Conservation (phyloP, 140 eudicot species). For the Oenanthe javanica region DNA sequence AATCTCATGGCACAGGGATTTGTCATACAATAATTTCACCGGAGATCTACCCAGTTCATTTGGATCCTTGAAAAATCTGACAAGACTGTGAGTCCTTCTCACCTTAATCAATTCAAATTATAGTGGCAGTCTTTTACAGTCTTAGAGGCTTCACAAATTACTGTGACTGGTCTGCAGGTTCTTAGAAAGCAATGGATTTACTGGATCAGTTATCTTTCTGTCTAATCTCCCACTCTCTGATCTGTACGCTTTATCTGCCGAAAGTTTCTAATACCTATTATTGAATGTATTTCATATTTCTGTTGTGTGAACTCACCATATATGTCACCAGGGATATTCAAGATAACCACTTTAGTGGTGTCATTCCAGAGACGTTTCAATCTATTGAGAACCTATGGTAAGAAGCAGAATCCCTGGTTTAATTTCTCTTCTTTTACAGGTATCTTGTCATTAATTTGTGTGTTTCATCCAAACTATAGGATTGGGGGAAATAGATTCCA, state of each 20-base stretch:
- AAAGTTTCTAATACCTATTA: neutral
- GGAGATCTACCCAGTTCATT: conserved; percentile 89
- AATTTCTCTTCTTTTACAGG: neutral
- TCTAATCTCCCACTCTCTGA: conserved; percentile 64
- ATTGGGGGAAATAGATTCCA: conserved; percentile 67
- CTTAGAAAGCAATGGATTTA: conserved; percentile 68
- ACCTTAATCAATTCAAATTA: conserved; percentile 1
- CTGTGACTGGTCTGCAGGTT: conserved; percentile 39
- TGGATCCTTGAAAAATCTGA: conserved; percentile 46
- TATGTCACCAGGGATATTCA: conserved; percentile 67
- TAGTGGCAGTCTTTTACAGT: neutral
- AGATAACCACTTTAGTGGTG: conserved; percentile 91
- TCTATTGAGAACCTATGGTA: conserved; percentile 62
- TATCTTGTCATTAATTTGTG: neutral
- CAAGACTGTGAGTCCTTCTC: conserved; percentile 65
- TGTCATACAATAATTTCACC: conserved; percentile 68
- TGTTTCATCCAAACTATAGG: conserved; percentile 28
- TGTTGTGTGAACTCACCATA: neutral
- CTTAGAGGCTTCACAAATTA: neutral
- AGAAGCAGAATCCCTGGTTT: conserved; percentile 4
- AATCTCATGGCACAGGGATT: conserved; percentile 52
- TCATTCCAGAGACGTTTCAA: conserved; percentile 74
- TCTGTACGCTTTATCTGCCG: conserved; percentile 43
- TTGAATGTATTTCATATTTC: neutral
- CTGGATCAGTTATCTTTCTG: conserved; percentile 78